A percentile compares a stretch with the other conserved stretches of the same genome.
phyloP scores from a whole-genome alignment of 805 yeast genomes.

The Metschnikowia shivogae region DNA sequence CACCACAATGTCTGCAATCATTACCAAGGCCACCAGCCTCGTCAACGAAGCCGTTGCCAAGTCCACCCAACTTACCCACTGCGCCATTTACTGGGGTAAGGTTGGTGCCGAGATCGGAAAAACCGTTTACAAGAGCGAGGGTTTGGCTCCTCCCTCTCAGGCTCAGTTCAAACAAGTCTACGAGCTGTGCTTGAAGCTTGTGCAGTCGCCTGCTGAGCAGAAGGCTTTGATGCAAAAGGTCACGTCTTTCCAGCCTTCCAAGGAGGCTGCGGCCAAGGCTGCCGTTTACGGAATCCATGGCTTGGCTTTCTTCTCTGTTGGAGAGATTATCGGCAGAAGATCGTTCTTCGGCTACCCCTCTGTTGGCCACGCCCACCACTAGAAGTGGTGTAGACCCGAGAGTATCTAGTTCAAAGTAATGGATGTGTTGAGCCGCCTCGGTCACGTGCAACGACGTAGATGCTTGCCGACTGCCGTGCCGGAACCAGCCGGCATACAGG shows the following conservation, averaged over 20 bases:
- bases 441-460: too few species aligned
- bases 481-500: too few species aligned
- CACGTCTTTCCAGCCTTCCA: slow-evolving; percentile 44
- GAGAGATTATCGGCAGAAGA: slow-evolving; percentile 97
- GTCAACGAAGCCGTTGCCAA: slow-evolving; percentile 34
- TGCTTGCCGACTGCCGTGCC: too few species aligned
- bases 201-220: slow-evolving; percentile 51
- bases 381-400: slow-evolving; percentile 7
- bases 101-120: slow-evolving; percentile 62
- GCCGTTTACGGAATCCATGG: slow-evolving; percentile 79
- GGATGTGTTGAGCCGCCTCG: too few species aligned
- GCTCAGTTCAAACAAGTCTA: slow-evolving; percentile 76
- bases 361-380: slow-evolving; percentile 41
- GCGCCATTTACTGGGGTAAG: slow-evolving; percentile 77
- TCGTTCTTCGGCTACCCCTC: slow-evolving; percentile 83
- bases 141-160: slow-evolving; percentile 82
- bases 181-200: slow-evolving; percentile 37
- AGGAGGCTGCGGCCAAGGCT: slow-evolving; percentile 57
- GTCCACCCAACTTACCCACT: slow-evolving; percentile 41
- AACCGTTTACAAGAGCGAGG: slow-evolving; percentile 86
- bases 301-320: slow-evolving; percentile 86
- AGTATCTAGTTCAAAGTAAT: too few species aligned
- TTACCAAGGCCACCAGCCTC: slow-evolving; percentile 37
- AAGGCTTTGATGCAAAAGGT: slow-evolving; percentile 47
- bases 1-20: slow-evolving; percentile 39